phyloP scores from a whole-genome alignment of 1,284 basidiomycete genomes.

The Vanrija sp. region DNA sequence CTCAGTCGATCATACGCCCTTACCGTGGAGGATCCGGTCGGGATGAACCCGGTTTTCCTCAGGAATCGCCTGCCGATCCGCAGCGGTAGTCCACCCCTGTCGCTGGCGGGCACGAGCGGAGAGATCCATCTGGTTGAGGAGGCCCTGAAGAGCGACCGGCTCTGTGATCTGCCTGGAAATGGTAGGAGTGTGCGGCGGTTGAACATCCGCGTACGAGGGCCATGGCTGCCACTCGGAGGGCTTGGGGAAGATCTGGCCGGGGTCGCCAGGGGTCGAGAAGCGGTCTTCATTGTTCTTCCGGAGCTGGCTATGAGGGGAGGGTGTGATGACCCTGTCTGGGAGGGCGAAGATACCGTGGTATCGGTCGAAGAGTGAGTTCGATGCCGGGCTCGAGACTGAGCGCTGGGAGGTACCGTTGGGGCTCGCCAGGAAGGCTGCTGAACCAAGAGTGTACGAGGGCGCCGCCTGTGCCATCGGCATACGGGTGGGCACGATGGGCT shows the following conservation, averaged over 20 bases:
- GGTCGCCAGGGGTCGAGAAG: neutral
- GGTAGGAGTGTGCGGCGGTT: neutral
- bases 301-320: neutral
- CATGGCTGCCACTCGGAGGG: neutral
- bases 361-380: neutral
- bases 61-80: conserved; percentile 33
- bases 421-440: conserved; percentile 15
- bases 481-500: conserved; percentile 11
- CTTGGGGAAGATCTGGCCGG: neutral
- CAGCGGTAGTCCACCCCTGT: conserved; percentile 9
- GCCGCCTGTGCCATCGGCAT: neutral
- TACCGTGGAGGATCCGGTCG: conserved; percentile 36
- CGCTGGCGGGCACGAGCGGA: conserved; percentile 23
- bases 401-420: neutral
- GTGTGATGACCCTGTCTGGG: conserved; percentile 1
- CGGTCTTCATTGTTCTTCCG: neutral
- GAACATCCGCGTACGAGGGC: neutral
- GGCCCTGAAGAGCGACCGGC: conserved; percentile 19
- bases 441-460: conserved; percentile 17
- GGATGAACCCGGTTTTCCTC: conserved; percentile 38
- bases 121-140: conserved; percentile 30
- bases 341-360: neutral
- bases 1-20: neutral
- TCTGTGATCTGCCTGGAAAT: neutral
- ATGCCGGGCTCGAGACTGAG: too few species aligned